Conservation (phyloP, 352 stramenopile species). For the Phytophthora nicotianae region DNA sequence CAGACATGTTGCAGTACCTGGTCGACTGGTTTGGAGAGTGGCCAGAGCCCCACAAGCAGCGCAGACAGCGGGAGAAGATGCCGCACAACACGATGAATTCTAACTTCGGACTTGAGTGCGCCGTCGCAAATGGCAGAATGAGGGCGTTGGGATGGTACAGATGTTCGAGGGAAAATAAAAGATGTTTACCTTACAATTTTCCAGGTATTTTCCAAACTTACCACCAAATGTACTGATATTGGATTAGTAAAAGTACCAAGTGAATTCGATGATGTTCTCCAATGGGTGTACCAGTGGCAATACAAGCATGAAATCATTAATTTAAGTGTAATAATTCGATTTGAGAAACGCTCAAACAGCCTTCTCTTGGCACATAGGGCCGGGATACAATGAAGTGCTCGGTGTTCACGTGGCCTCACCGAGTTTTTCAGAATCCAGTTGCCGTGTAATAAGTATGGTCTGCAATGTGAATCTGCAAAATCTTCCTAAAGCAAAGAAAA, state of each 20-base stretch:
- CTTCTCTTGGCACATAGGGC: too few species aligned
- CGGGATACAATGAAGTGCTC: too few species aligned
- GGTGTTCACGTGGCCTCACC: too few species aligned
- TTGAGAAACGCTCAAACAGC: too few species aligned
- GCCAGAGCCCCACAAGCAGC: conserved; percentile 10
- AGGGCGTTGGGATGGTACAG: neutral
- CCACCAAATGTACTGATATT: neutral
- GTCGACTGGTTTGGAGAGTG: conserved; percentile 5
- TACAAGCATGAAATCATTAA: too few species aligned
- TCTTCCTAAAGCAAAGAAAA: too few species aligned
- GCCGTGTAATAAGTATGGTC: too few species aligned
- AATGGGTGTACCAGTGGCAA: too few species aligned
- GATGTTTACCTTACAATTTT: conserved; percentile 6
- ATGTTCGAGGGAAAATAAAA: conserved; percentile 10
- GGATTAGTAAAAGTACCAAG: neutral
- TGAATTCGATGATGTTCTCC: too few species aligned
- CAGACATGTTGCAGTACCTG: conserved; percentile 30
- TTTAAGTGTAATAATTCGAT: too few species aligned
- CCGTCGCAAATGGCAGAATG: conserved; percentile 34
- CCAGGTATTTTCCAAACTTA: neutral
- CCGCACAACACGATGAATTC: conserved; percentile 16
- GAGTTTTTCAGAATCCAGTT: too few species aligned
- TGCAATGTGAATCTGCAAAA: too few species aligned
- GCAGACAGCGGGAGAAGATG: conserved; percentile 27
- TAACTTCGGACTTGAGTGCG: conserved; percentile 13